Percentiles rank a stretch among this genome's conserved stretches.
These are phyloP conservation scores for Nemophila menziesii DNA, from an alignment of 257 asterid species.

Conservation along the genomic window DNA sequence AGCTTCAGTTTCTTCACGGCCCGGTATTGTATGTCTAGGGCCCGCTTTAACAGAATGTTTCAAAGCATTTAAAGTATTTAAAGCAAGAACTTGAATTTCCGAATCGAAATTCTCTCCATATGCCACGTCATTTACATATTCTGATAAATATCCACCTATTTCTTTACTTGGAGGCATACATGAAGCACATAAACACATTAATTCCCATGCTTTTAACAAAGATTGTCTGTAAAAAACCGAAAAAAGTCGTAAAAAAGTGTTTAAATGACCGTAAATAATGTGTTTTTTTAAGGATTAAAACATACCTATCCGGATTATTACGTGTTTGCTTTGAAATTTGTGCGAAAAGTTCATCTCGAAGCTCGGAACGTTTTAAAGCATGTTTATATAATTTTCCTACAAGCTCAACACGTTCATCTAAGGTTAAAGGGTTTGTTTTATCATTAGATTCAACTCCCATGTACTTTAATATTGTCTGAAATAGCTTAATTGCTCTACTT, in stretches of 20 bases:
- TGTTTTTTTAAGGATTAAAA: background rate
- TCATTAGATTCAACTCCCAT: slow-evolving; percentile 83
- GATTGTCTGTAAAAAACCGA: slow-evolving; percentile 35
- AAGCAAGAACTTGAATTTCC: slow-evolving; percentile 73
- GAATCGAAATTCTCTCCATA: slow-evolving; percentile 55
- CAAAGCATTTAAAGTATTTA: slow-evolving; percentile 74
- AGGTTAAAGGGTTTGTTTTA: slow-evolving; percentile 36
- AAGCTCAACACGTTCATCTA: slow-evolving; percentile 77
- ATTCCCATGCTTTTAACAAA: slow-evolving; percentile 87
- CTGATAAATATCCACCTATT: slow-evolving; percentile 81
- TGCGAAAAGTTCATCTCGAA: slow-evolving; percentile 87
- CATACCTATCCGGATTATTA: slow-evolving; percentile 80
- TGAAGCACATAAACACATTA: slow-evolving; percentile 83
- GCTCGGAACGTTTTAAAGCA: slow-evolving; percentile 81
- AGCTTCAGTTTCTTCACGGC: slow-evolving; percentile 94
- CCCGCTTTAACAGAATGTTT: slow-evolving; percentile 94
- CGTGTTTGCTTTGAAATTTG: slow-evolving; percentile 93
- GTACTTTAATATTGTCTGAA: slow-evolving; percentile 79
- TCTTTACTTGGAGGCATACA: slow-evolving; percentile 99
- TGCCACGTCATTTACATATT: slow-evolving; percentile 66
- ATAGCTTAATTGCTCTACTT: slow-evolving; percentile 76
- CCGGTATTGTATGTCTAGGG: slow-evolving; percentile 76
- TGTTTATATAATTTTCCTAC: slow-evolving; percentile 83
- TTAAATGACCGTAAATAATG: too few species aligned
- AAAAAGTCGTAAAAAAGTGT: background rate